Conservation (phyloP, 2,329 filamentous ascomycete genomes). For the Tolypocladium cylindrosporum region DNA sequence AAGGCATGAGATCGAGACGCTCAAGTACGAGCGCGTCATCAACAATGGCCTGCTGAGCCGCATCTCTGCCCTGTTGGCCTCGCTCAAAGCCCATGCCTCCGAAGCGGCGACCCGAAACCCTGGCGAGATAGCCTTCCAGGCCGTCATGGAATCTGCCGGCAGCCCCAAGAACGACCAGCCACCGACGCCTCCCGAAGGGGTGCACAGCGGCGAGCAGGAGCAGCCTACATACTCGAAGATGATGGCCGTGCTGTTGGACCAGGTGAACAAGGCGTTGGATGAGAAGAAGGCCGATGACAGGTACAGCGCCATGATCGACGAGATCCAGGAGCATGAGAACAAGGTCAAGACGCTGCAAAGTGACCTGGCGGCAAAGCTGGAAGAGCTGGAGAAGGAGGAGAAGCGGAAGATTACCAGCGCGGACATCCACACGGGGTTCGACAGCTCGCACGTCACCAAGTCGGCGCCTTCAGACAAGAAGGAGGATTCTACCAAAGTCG, state of each 20-base stretch:
- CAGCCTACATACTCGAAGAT: slow-evolving; percentile 88
- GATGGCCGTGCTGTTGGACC: slow-evolving; percentile 93
- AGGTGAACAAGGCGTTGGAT: slow-evolving; percentile 77
- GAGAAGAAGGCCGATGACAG: slow-evolving; percentile 61
- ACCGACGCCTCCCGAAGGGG: slow-evolving; percentile 64
- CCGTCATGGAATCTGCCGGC: slow-evolving; percentile 72
- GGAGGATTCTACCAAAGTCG: slow-evolving; percentile 44
- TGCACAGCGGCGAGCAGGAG: slow-evolving; percentile 63
- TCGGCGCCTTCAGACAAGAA: slow-evolving; percentile 33
- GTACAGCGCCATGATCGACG: slow-evolving; percentile 66
- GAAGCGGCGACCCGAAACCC: slow-evolving; percentile 56
- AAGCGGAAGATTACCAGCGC: slow-evolving; percentile 90
- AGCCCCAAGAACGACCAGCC: slow-evolving; percentile 66
- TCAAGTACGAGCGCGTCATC: slow-evolving; percentile 86
- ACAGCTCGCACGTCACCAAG: slow-evolving; percentile 74
- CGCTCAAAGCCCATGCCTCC: slow-evolving; percentile 63
- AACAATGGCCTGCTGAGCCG: slow-evolving; percentile 84
- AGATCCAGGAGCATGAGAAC: slow-evolving; percentile 63
- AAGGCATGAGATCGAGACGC: slow-evolving; percentile 77
- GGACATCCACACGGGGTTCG: slow-evolving; percentile 77
- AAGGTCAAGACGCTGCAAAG: slow-evolving; percentile 73
- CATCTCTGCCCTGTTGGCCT: slow-evolving; percentile 67
- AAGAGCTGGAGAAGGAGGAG: slow-evolving; percentile 76
- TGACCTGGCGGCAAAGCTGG: slow-evolving; percentile 64
- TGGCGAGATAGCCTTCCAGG: slow-evolving; percentile 79